phyloP scores from a whole-genome alignment of 2,329 filamentous ascomycete species.

The Exophiala calicioides region DNA sequence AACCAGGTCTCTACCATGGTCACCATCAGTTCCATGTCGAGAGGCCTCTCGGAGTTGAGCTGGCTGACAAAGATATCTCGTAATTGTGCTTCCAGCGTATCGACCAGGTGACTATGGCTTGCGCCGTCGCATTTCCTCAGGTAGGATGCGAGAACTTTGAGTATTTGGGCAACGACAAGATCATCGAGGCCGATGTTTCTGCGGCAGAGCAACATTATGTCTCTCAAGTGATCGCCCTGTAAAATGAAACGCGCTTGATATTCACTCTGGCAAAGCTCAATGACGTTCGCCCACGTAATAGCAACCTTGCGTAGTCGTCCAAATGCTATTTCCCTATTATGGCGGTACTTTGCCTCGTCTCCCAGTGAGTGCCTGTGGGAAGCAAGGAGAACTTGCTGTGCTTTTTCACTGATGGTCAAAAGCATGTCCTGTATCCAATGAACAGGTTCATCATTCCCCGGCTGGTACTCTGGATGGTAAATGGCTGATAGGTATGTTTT shows the following conservation, averaged over 20 bases:
- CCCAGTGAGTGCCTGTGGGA: background rate
- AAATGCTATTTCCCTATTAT: constrained; percentile 11
- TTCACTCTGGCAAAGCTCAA: constrained; percentile 19
- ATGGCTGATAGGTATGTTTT: constrained; percentile 17
- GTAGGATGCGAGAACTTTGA: constrained; percentile 17
- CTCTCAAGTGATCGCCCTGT: constrained; percentile 2
- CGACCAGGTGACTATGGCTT: background rate
- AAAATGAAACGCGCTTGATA: constrained; percentile 16
- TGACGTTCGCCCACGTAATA: constrained; percentile 7
- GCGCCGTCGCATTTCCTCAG: constrained; percentile 12
- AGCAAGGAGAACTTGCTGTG: constrained; percentile 6
- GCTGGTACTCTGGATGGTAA: constrained; percentile 1
- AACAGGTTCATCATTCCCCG: constrained; percentile 13
- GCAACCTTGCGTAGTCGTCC: constrained; percentile 12
- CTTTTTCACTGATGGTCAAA: constrained; percentile 16
- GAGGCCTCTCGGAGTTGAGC: constrained; percentile 4
- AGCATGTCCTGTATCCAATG: constrained; percentile 24
- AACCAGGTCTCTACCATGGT: constrained; percentile 24
- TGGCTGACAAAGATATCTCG: constrained; percentile 13
- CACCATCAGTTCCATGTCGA: constrained; percentile 10
- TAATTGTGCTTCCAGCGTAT: constrained; percentile 5
- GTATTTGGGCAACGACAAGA: constrained; percentile 5
- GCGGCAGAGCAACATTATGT: constrained; percentile 7
- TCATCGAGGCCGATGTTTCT: constrained; percentile 5
- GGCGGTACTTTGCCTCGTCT: constrained; percentile 2